These are phyloP conservation scores for Tuber umbilicatum DNA, from an alignment of 495 filamentous ascomycete genomes.

Conservation along the genomic window DNA sequence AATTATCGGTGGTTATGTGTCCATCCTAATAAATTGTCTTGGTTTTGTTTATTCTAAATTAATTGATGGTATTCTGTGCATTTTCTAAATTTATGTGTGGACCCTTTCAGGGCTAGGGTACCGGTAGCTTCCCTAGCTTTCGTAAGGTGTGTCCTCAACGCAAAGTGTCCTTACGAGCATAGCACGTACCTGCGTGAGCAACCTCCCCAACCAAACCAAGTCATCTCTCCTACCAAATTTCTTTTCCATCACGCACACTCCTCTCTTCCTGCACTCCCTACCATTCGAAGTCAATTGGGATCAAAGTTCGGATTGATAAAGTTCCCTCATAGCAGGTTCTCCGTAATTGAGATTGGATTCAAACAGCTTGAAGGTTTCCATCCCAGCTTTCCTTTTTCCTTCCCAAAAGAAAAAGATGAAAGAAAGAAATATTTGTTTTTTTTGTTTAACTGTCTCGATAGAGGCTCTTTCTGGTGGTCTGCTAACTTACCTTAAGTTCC, in stretches of 20 bases:
- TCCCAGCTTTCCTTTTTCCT: not conserved
- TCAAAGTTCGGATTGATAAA: not conserved
- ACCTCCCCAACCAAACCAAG: not conserved
- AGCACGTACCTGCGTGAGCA: slow-evolving; percentile 3
- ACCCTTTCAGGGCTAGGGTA: slow-evolving; percentile 2
- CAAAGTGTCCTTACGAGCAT: not conserved
- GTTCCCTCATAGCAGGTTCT: not conserved
- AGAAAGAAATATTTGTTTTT: not conserved
- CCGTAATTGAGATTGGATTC: not conserved
- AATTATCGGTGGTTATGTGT: not conserved
- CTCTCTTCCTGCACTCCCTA: not conserved
- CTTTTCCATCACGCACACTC: slow-evolving; percentile 5
- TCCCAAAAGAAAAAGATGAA: no score
- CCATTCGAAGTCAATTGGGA: not conserved
- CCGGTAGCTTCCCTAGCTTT: slow-evolving; percentile 24
- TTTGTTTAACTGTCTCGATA: not conserved
- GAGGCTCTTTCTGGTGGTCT: not conserved
- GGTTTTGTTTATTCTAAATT: not conserved
- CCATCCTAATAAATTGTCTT: not conserved
- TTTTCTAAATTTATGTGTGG: slow-evolving; percentile 16
- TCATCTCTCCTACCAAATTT: not conserved
- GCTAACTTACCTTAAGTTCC: not conserved
- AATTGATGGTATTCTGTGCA: slow-evolving; percentile 16
- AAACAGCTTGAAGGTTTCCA: not conserved
- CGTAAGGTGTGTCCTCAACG: slow-evolving; percentile 34